A percentile compares a stretch with the other conserved stretches of the same genome.
phyloP scores from a whole-genome alignment of 2,329 filamentous ascomycete species.

The Harringtonia aguacate region DNA sequence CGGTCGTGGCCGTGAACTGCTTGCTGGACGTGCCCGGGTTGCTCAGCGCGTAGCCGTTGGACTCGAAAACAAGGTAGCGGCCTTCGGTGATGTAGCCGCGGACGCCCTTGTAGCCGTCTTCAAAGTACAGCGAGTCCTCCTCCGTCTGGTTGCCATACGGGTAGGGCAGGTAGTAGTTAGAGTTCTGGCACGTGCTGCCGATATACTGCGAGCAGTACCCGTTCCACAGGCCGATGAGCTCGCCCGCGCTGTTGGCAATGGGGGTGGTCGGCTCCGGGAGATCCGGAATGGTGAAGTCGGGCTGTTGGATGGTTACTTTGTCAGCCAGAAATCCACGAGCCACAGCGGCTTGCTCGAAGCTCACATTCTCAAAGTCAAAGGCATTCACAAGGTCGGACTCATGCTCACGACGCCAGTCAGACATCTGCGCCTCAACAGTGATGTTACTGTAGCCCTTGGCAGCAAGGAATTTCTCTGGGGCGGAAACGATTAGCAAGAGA shows the following conservation, averaged over 20 bases:
- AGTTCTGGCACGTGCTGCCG: conserved; percentile 20
- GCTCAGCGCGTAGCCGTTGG: conserved; percentile 29
- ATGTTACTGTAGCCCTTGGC: conserved; percentile 21
- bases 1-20: conserved; percentile 14
- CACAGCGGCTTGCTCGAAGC: neutral
- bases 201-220: conserved; percentile 23
- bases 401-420: conserved; percentile 16
- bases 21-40: conserved; percentile 15
- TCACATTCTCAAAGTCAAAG: conserved; percentile 16
- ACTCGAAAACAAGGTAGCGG: conserved; percentile 40
- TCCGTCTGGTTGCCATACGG: conserved; percentile 32
- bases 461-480: conserved; percentile 13
- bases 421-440: conserved; percentile 11
- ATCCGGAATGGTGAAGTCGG: conserved; percentile 34
- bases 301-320: conserved; percentile 12
- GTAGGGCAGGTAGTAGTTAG: conserved; percentile 18
- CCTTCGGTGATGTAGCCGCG: conserved; percentile 43
- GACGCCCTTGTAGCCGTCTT: conserved; percentile 42
- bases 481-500: neutral
- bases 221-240: conserved; percentile 31
- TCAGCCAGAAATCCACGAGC: neutral
- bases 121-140: conserved; percentile 29
- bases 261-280: conserved; percentile 33
- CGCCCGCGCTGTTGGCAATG: conserved; percentile 27
- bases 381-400: conserved; percentile 16